Percentiles rank a stretch among this genome's conserved stretches.
Conservation (phyloP, 257 asterid species). For the Parsonsia alboflavescens region DNA sequence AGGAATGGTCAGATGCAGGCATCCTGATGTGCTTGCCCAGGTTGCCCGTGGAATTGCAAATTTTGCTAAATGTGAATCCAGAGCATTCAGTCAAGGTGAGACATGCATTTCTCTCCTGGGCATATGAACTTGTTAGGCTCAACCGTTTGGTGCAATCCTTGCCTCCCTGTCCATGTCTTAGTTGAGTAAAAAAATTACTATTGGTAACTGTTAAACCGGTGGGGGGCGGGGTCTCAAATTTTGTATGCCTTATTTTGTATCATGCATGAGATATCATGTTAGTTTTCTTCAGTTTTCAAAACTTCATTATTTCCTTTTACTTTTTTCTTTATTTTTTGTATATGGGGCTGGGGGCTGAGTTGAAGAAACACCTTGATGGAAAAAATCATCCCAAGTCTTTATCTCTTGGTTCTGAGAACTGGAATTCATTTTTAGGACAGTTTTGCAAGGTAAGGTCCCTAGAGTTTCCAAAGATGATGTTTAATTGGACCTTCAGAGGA, state of each 20-base stretch:
- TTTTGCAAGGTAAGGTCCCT: not conserved
- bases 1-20: conserved; percentile 74
- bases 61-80: conserved; percentile 91
- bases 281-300: not conserved
- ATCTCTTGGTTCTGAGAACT: not conserved
- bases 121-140: not conserved
- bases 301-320: too few species aligned
- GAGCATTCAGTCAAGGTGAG: conserved; percentile 69
- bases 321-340: not conserved
- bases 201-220: not conserved
- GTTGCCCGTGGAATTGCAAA: conserved; percentile 90
- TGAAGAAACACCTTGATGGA: not conserved
- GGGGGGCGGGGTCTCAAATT: not conserved
- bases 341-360: not conserved
- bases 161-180: not conserved
- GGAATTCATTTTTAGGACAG: not conserved
- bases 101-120: not conserved
- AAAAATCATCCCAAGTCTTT: not conserved
- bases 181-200: not conserved
- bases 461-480: not conserved
- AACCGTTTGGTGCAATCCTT: not conserved
- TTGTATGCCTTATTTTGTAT: not conserved
- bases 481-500: not conserved
- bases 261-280: not conserved
- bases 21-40: conserved; percentile 91